Conservation (phyloP, 257 asterid species). For the Nicotiana tomentosiformis region DNA sequence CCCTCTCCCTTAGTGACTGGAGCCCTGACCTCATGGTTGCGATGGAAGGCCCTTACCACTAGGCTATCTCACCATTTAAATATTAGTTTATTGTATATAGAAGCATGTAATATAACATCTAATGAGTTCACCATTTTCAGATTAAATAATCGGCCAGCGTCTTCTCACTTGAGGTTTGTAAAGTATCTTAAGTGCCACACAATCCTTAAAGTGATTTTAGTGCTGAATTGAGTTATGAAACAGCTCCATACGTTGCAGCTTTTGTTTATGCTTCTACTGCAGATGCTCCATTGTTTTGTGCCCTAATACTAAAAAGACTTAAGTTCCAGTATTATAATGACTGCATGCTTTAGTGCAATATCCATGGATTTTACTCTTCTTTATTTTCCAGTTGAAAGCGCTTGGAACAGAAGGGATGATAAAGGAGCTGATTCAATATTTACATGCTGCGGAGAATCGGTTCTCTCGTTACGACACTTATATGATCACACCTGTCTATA, state of each 20-base stretch:
- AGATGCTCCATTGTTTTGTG: neutral
- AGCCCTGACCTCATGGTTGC: neutral
- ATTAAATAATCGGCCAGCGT: neutral
- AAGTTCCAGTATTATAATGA: neutral
- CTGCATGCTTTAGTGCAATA: conserved; percentile 14
- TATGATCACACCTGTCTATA: conserved; percentile 43
- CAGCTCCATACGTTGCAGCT: neutral
- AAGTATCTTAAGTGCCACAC: neutral
- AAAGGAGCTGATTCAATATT: conserved; percentile 46
- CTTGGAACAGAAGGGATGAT: conserved; percentile 78
- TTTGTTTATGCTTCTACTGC: neutral
- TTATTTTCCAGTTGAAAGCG: conserved; percentile 60
- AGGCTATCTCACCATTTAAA: neutral
- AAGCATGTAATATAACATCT: neutral
- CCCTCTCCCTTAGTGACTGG: neutral
- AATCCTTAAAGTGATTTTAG: neutral
- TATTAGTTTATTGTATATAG: neutral
- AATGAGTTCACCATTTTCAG: neutral
- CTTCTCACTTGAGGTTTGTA: neutral
- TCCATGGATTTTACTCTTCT: neutral
- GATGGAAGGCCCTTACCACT: neutral
- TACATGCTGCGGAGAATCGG: conserved; percentile 49
- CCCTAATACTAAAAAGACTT: neutral
- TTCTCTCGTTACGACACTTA: conserved; percentile 20
- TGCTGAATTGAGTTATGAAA: neutral